Percentiles rank a stretch among this genome's conserved stretches.
Conservation (phyloP, 345 rosid species). For the Capsella bursapastoris region DNA sequence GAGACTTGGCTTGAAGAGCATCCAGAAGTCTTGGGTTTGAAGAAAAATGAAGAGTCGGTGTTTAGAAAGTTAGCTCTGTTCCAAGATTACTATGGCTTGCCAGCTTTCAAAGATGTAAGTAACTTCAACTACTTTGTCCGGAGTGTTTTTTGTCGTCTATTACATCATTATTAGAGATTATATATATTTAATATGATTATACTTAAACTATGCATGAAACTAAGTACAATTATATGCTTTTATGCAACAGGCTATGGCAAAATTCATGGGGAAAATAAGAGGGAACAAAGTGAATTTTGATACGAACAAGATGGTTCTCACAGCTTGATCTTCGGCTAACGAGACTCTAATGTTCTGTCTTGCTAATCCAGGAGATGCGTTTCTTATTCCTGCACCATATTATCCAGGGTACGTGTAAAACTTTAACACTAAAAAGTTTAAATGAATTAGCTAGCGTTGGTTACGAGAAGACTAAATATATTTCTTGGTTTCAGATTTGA, state of each 20-base stretch:
- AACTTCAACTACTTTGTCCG: not conserved
- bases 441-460: not conserved
- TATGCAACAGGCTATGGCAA: conserved; percentile 56
- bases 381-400: conserved; percentile 90
- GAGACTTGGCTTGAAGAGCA: conserved; percentile 75
- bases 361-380: conserved; percentile 81
- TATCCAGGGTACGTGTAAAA: conserved; percentile 70
- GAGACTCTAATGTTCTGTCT: conserved; percentile 92
- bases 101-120: conserved; percentile 71
- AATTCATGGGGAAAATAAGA: conserved; percentile 70
- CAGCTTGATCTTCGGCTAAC: conserved; percentile 93
- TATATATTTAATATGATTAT: too few species aligned
- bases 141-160: not conserved
- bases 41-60: conserved; percentile 57
- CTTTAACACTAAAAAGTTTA: not conserved
- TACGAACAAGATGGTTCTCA: conserved; percentile 67
- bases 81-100: conserved; percentile 90
- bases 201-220: not conserved
- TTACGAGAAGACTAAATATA: conserved; percentile 13
- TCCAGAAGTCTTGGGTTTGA: conserved; percentile 59
- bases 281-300: conserved; percentile 72
- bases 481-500: conserved; percentile 54
- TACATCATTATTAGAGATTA: too few species aligned
- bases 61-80: conserved; percentile 79
- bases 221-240: not conserved